These are phyloP conservation scores for Somion occarium DNA, from an alignment of 1,284 basidiomycete genomes.

Conservation along the genomic window DNA sequence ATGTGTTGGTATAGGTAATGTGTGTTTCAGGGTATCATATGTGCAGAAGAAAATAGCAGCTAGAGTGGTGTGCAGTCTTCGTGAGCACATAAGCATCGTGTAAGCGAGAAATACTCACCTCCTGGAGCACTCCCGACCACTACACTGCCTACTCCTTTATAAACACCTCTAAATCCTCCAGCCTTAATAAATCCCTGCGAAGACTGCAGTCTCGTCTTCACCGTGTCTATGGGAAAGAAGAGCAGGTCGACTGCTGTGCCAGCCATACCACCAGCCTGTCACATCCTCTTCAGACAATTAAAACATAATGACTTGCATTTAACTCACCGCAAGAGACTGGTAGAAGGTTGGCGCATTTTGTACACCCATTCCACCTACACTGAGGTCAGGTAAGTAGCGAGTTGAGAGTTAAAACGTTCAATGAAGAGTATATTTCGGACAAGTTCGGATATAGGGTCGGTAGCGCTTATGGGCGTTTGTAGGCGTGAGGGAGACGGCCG, in stretches of 20 bases:
- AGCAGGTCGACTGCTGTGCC: slow-evolving; percentile 91
- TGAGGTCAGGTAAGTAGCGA: not conserved
- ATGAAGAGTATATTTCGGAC: not conserved
- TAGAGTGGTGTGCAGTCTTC: slow-evolving; percentile 35
- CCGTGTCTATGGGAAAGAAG: slow-evolving; percentile 95
- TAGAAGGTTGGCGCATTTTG: slow-evolving; percentile 17
- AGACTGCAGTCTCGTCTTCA: slow-evolving; percentile 94
- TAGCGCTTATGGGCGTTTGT: not conserved
- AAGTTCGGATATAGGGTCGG: not conserved
- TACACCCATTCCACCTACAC: not conserved
- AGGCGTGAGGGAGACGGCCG: not conserved
- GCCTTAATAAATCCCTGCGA: slow-evolving; percentile 81
- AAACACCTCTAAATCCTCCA: slow-evolving; percentile 91
- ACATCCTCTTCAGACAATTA: not conserved
- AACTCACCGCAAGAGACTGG: slow-evolving; percentile 26
- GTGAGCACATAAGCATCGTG: not conserved
- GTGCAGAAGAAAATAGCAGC: slow-evolving; percentile 95
- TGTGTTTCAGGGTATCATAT: slow-evolving; percentile 87
- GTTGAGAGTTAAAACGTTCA: not conserved
- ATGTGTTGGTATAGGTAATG: slow-evolving; percentile 52
- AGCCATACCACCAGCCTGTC: slow-evolving; percentile 80
- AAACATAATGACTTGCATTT: not conserved
- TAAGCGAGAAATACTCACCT: slow-evolving; percentile 46
- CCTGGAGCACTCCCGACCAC: slow-evolving; percentile 95
- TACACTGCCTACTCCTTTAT: slow-evolving; percentile 93